Base-by-base conservation (phyloP, 2,329 filamentous ascomycete species). In the Sclerotinia glacialis region DNA sequence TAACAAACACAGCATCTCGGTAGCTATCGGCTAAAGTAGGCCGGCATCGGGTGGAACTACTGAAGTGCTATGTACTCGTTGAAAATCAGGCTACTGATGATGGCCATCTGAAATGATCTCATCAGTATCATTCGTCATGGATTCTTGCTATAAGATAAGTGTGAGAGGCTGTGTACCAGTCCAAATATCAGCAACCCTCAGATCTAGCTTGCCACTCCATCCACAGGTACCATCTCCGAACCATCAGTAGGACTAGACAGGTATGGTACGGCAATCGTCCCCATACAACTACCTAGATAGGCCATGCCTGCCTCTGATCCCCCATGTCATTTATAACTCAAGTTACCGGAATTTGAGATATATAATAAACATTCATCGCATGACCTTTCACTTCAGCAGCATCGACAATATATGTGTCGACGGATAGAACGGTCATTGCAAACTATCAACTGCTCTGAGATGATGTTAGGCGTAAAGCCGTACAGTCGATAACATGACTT, bases 91-190 rank as follows among this genome's bases (percentile, higher is more conserved):
- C 56, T 60, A 23, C 47, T 61, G 44, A 61, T 61, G n/a, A 26
- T 40, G 49, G 31, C 49, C 58, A 61, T 37, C 58, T 49, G 44
- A 49, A 49, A 49, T 49, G 28, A 61, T 61, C 46, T 37, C 58
- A 49, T 37, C 58, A 49, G 23, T 37, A 49, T 61, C 58, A 61
- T 61, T 61, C 44, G 31, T 61, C n/a, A 26, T 26, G 31, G n/a
- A 26, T 14, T 49, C 37, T 61, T 40, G 44, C 58, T 37, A 49
- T 26, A 26, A 59, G 12, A 46, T 54, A 47, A 58, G 52, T 46
- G 31, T 55, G 62, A 21, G 62, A 46, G 26, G 62, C 31, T 23
- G 62, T 59, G 21, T 46, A 53, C 31, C 21, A 55, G 31, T n/a
- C 42, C 23, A 28, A 40, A 40, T 26, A 40, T 23, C 37, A 28